phyloP scores from a whole-genome alignment of 2,329 filamentous ascomycete species.

The Juglanconis juglandina region DNA sequence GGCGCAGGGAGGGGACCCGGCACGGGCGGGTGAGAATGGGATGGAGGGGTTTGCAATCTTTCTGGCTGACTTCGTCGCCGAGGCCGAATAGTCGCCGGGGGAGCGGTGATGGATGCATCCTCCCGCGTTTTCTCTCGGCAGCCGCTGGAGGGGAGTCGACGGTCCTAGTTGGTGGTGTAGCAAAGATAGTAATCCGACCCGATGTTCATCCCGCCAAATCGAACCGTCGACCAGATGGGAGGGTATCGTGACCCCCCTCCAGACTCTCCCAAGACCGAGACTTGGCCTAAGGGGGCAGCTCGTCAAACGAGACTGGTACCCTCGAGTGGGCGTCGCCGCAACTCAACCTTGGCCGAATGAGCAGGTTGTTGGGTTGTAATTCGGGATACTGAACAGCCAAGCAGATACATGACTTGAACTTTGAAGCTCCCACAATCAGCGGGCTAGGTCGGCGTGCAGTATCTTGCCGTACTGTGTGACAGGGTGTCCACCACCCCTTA shows the following conservation, averaged over 20 bases:
- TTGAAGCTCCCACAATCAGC: constrained; percentile 8
- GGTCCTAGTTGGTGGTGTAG: neutral
- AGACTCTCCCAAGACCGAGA: neutral
- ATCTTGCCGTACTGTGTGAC: constrained; percentile 12
- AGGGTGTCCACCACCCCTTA: constrained; percentile 1
- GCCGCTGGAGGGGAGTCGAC: neutral
- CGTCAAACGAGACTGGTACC: constrained; percentile 4
- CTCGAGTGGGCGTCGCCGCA: neutral
- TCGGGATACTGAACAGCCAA: neutral
- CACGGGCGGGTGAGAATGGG: constrained; percentile 1
- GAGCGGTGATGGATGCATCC: neutral
- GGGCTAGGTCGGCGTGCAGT: neutral
- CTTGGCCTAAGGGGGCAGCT: constrained; percentile 3
- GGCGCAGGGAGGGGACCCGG: neutral
- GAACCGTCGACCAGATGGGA: neutral
- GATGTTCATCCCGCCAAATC: neutral
- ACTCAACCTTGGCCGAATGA: neutral
- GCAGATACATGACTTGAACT: constrained; percentile 1
- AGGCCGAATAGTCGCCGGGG: constrained; percentile 4
- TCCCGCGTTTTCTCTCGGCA: neutral
- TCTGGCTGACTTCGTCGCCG: constrained; percentile 14
- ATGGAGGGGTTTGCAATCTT: neutral
- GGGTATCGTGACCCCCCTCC: neutral
- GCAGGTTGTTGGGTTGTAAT: neutral
- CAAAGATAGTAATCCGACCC: neutral